These are phyloP conservation scores for Colletotrichum paranaense DNA, from an alignment of 2,329 filamentous ascomycete genomes.

Conservation along the genomic window DNA sequence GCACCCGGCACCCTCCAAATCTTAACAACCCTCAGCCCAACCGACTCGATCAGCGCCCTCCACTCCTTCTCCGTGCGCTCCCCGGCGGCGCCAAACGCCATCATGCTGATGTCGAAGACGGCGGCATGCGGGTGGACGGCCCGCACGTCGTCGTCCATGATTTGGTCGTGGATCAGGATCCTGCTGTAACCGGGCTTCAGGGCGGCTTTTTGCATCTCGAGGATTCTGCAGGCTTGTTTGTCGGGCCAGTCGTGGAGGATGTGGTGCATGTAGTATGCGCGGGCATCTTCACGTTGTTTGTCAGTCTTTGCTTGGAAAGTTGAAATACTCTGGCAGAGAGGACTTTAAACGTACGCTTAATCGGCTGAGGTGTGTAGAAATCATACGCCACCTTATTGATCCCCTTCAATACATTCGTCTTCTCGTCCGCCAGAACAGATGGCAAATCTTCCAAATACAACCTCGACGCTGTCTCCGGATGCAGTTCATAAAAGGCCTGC, in stretches of 20 bases:
- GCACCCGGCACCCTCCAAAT: conserved; percentile 11
- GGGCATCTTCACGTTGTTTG: conserved; percentile 42
- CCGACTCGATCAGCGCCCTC: conserved; percentile 1
- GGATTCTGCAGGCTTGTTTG: conserved; percentile 50
- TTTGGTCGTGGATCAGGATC: conserved; percentile 51
- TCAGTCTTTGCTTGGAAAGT: no score
- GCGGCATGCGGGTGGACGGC: conserved; percentile 24
- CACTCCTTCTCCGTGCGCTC: conserved; percentile 24
- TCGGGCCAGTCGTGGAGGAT: conserved; percentile 70
- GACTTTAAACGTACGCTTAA: conserved; percentile 32
- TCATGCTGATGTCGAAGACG: conserved; percentile 5
- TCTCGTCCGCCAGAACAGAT: conserved; percentile 7
- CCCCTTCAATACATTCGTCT: neutral
- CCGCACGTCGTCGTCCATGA: conserved; percentile 45
- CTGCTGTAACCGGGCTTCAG: conserved; percentile 53
- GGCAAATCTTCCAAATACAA: conserved; percentile 23
- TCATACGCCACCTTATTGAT: conserved; percentile 42
- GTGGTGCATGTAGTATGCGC: conserved; percentile 63
- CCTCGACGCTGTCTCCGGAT: conserved; percentile 7
- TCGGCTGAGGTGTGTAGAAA: conserved; percentile 52
- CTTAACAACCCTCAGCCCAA: conserved; percentile 19
- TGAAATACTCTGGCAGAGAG: no score
- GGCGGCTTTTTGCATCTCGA: conserved; percentile 53
- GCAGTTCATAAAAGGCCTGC: neutral
- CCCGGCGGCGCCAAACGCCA: conserved; percentile 1